These are phyloP conservation scores for Terana coerulea DNA, from an alignment of 768 basidiomycete genomes.

Conservation along the genomic window DNA sequence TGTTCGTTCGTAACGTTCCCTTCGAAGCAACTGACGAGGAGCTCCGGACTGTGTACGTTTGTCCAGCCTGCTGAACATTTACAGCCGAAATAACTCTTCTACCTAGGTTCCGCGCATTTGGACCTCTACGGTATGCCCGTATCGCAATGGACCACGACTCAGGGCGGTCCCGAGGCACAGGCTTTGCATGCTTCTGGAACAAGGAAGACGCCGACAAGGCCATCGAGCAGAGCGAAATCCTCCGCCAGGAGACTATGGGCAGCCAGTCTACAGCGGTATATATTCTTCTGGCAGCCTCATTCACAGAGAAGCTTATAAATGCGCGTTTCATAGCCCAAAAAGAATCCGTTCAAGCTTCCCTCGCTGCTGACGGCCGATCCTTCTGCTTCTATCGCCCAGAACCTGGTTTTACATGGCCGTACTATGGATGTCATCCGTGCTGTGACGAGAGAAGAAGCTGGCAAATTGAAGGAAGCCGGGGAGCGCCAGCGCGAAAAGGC, in stretches of 20 bases:
- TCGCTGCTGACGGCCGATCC: slow-evolving; percentile 95
- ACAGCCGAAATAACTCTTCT: neutral
- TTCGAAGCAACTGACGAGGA: slow-evolving; percentile 94
- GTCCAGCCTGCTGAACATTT: neutral
- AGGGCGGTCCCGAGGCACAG: slow-evolving; percentile 89
- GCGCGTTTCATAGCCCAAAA: slow-evolving; percentile 42
- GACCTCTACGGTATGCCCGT: slow-evolving; percentile 88
- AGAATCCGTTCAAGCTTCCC: slow-evolving; percentile 83
- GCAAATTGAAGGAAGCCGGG: slow-evolving; percentile 82
- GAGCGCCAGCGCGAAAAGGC: slow-evolving; percentile 83
- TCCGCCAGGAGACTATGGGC: slow-evolving; percentile 62
- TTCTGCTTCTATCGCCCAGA: slow-evolving; percentile 76
- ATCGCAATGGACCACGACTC: slow-evolving; percentile 82
- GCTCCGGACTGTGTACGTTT: slow-evolving; percentile 69
- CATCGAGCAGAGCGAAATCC: slow-evolving; percentile 72
- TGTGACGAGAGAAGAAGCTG: slow-evolving; percentile 86
- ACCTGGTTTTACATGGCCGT: slow-evolving; percentile 85
- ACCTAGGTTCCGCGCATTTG: slow-evolving; percentile 84
- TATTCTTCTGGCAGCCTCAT: neutral
- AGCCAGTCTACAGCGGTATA: slow-evolving; percentile 26
- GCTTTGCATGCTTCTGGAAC: slow-evolving; percentile 98
- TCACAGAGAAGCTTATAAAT: neutral
- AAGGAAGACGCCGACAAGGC: slow-evolving; percentile 84
- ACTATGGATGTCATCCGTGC: slow-evolving; percentile 89
- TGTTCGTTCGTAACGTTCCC: slow-evolving; percentile 92